A percentile compares a stretch with the other conserved stretches of the same genome.
Evolutionary conservation across 441 rosid species (phyloP).

Genomic region (Populus trichocarpa): DNA sequence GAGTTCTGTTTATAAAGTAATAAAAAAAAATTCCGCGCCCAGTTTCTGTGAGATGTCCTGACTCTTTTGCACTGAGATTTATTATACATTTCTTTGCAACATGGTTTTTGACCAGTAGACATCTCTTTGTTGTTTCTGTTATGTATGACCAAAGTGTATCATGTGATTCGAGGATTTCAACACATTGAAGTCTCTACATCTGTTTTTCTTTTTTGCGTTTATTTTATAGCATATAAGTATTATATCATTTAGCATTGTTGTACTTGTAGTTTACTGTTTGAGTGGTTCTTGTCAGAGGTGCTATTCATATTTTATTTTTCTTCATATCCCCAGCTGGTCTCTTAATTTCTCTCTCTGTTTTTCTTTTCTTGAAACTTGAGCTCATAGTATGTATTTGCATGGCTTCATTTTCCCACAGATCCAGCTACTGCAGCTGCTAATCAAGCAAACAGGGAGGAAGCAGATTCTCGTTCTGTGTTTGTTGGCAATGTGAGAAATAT

Average conservation of each 20-base stretch:
- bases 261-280: background rate
- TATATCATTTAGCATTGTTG: background rate
- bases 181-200: background rate
- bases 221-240: background rate
- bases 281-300: background rate
- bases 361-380: background rate
- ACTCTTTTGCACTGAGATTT: background rate
- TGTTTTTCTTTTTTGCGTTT: background rate
- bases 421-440: constrained; percentile 63
- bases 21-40: background rate
- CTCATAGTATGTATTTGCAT: background rate
- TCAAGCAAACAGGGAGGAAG: constrained; percentile 72
- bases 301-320: background rate
- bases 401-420: constrained; percentile 41
- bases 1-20: background rate
- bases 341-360: background rate
- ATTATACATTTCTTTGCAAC: background rate
- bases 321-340: background rate
- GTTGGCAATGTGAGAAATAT: constrained; percentile 82
- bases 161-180: background rate
- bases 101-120: background rate
- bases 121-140: background rate
- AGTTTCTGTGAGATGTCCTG: background rate
- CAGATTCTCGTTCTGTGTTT: constrained; percentile 77
- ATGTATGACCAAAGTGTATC: background rate